Conservation (phyloP, 768 basidiomycete species). For the Lactarius hengduanensis region DNA sequence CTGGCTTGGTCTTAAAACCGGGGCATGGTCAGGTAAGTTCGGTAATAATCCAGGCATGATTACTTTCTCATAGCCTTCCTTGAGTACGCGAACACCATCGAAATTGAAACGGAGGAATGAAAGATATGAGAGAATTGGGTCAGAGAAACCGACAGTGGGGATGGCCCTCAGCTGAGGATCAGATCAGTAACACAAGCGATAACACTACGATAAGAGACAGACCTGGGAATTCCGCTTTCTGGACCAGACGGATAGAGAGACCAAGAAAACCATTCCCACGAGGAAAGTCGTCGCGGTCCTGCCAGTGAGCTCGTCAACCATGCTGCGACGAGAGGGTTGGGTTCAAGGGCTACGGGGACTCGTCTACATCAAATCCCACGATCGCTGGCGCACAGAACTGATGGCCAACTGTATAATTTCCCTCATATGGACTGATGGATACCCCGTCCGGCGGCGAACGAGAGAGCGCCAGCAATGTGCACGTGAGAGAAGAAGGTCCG, state of each 20-base stretch:
- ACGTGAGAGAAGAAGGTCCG: no score
- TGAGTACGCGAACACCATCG: conserved; percentile 33
- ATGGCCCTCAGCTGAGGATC: conserved; percentile 31
- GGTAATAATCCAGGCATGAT: not conserved
- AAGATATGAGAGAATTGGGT: conserved; percentile 37
- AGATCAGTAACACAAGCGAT: not conserved
- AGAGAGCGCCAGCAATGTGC: no score
- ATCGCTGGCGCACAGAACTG: no score
- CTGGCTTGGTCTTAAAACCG: conserved; percentile 25
- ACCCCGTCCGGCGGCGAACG: no score
- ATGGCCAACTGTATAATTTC: no score
- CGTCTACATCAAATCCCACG: no score
- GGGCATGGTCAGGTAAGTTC: not conserved
- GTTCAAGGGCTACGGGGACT: no score
- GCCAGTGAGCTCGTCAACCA: not conserved
- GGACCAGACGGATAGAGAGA: conserved; percentile 1
- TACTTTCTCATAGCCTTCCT: conserved; percentile 39
- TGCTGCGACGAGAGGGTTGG: not conserved
- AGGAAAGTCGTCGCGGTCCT: not conserved
- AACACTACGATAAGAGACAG: not conserved
- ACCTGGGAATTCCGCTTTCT: not conserved
- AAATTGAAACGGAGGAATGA: conserved; percentile 34
- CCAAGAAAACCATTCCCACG: not conserved
- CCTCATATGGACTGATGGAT: no score
- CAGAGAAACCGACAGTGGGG: conserved; percentile 39